A percentile compares a stretch with the other conserved stretches of the same genome.
Conservation (phyloP, 345 rosid species). For the Hevea brasiliensis region DNA sequence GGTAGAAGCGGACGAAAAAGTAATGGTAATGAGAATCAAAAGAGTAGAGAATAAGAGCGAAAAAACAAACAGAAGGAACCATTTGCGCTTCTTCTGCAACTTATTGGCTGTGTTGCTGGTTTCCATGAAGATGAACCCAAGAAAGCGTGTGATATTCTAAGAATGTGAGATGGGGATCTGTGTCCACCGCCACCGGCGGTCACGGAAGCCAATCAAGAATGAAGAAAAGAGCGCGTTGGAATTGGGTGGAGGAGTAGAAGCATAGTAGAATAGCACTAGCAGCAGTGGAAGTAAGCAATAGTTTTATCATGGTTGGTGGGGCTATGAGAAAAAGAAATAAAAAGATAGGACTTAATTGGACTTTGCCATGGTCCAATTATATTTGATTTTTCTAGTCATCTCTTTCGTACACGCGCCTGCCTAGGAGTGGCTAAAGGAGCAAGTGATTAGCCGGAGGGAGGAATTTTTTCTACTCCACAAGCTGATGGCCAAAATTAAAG, state of each 20-base stretch:
- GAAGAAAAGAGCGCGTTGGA: not conserved
- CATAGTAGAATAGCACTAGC: not conserved
- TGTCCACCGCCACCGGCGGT: not conserved
- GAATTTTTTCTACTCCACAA: too few species aligned
- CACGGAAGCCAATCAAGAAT: not conserved
- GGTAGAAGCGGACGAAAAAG: constrained; percentile 33
- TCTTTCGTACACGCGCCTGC: too few species aligned
- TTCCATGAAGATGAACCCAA: too few species aligned
- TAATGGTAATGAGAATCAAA: constrained; percentile 31
- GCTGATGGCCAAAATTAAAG: too few species aligned
- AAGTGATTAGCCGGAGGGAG: too few species aligned
- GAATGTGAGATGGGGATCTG: not conserved
- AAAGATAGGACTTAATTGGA: not conserved
- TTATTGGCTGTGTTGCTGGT: not conserved
- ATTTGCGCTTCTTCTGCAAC: constrained; percentile 43
- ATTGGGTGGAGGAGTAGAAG: not conserved
- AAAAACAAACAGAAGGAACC: constrained; percentile 42
- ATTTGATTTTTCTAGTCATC: too few species aligned
- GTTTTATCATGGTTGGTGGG: not conserved
- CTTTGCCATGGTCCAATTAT: not conserved
- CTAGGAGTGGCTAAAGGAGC: too few species aligned
- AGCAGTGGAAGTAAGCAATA: not conserved
- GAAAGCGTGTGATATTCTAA: too few species aligned
- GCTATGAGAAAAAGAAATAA: not conserved
- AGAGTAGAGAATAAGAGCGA: constrained; percentile 49